A percentile compares a stretch with the other conserved stretches of the same genome.
Evolutionary conservation across 495 filamentous ascomycete genomes (phyloP).

Genomic region (Annulohypoxylon bovei): DNA sequence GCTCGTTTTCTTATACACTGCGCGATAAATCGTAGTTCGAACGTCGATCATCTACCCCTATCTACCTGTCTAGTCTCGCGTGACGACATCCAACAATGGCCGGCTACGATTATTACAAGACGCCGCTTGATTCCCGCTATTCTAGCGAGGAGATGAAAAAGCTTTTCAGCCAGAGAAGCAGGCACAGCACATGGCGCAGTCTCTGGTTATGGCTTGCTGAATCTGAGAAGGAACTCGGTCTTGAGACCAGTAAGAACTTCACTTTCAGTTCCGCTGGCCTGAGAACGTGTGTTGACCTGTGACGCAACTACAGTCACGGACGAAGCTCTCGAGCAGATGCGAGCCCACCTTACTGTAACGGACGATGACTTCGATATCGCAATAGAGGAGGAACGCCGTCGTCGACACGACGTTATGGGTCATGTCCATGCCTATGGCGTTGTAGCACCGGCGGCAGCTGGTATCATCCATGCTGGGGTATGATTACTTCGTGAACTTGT

Average conservation of each 20-base stretch:
- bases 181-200: constrained; percentile 80
- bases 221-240: constrained; percentile 75
- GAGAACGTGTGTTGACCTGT: constrained; percentile 4
- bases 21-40: constrained; percentile 25
- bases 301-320: constrained; percentile 63
- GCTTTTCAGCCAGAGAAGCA: constrained; percentile 75
- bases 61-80: not conserved
- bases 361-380: constrained; percentile 84
- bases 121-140: constrained; percentile 78
- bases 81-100: constrained; percentile 9
- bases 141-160: constrained; percentile 67
- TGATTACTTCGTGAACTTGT: constrained; percentile 7
- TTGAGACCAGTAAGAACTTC: constrained; percentile 45
- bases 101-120: constrained; percentile 58
- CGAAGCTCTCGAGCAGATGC: constrained; percentile 80
- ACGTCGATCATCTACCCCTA: constrained; percentile 5
- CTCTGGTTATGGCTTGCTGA: constrained; percentile 89
- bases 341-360: constrained; percentile 72
- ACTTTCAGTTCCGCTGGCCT: not conserved
- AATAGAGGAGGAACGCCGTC: constrained; percentile 79
- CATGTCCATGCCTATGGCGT: constrained; percentile 79
- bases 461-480: constrained; percentile 68
- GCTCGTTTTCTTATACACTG: constrained; percentile 2
- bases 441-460: constrained; percentile 77
- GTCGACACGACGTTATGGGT: constrained; percentile 73